These are phyloP conservation scores for Phytophthora crassamura DNA, from an alignment of 352 stramenopile species.

Conservation along the genomic window DNA sequence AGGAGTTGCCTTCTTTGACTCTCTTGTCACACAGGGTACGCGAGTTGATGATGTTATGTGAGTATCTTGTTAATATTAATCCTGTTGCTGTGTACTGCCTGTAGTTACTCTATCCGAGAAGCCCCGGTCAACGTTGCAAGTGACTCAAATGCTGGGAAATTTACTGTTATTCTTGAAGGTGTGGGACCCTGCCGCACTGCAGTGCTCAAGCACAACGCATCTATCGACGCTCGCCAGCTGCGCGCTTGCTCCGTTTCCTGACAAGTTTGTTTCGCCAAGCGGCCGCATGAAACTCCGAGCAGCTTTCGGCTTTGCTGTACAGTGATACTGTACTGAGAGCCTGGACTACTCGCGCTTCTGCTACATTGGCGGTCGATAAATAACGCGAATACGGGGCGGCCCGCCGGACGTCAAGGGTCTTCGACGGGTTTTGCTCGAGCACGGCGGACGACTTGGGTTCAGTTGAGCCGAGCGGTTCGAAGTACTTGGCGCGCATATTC, in stretches of 20 bases:
- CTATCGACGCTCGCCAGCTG: constrained; percentile 42
- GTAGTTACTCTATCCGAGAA: constrained; percentile 37
- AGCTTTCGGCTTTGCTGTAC: constrained; percentile 48
- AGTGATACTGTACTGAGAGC: constrained; percentile 18
- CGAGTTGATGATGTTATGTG: background rate
- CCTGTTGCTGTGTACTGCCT: constrained; percentile 1
- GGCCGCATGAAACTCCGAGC: constrained; percentile 29
- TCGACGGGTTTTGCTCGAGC: constrained; percentile 17
- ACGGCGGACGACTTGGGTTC: constrained; percentile 22
- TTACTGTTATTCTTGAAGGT: constrained; percentile 62
- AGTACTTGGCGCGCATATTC: background rate
- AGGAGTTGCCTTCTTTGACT: constrained; percentile 56
- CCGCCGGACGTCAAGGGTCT: constrained; percentile 55
- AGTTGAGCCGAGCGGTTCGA: background rate
- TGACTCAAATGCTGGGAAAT: constrained; percentile 57
- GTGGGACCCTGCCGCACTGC: constrained; percentile 52
- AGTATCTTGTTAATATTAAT: background rate
- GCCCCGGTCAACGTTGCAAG: constrained; percentile 38
- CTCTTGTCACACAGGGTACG: constrained; percentile 40
- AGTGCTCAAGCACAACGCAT: constrained; percentile 22
- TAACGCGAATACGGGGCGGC: constrained; percentile 47
- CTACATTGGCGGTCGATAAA: constrained; percentile 40
- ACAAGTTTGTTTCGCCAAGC: constrained; percentile 32
- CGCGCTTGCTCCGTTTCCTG: constrained; percentile 43
- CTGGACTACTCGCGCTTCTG: background rate